phyloP scores from a whole-genome alignment of 2,329 filamentous ascomycete species.

The Fusarium piperis region DNA sequence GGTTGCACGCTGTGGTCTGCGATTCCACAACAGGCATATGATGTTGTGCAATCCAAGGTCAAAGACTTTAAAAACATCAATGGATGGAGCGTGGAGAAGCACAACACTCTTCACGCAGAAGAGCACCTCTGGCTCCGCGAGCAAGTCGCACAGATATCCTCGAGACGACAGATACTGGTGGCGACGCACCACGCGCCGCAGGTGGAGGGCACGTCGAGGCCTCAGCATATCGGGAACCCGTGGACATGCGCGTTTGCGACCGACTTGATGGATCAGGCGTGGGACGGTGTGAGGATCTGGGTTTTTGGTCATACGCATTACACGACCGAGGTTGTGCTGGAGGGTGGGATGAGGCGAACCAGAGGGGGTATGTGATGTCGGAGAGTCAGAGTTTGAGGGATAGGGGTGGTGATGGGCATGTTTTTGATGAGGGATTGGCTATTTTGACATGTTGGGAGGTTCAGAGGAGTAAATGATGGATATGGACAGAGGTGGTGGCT shows the following conservation, averaged over 20 bases:
- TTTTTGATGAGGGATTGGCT: background rate
- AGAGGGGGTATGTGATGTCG: constrained; percentile 49
- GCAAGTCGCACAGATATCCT: constrained; percentile 43
- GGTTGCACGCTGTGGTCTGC: constrained; percentile 66
- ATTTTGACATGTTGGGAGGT: background rate
- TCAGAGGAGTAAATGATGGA: background rate
- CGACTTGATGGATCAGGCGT: constrained; percentile 47
- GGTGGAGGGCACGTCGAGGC: constrained; percentile 47
- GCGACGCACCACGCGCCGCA: constrained; percentile 65
- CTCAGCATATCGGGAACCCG: constrained; percentile 55
- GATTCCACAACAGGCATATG: constrained; percentile 51
- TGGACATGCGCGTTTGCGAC: constrained; percentile 63
- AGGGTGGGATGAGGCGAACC: constrained; percentile 51
- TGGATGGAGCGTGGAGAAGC: constrained; percentile 58
- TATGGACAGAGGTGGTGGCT: background rate
- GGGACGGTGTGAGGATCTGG: constrained; percentile 49
- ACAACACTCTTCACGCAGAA: constrained; percentile 56
- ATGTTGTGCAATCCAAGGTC: constrained; percentile 54
- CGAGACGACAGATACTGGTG: constrained; percentile 51
- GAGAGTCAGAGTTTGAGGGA: background rate
- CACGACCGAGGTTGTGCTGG: constrained; percentile 43
- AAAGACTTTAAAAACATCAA: constrained; percentile 62
- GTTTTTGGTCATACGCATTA: constrained; percentile 60
- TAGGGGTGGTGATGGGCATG: background rate
- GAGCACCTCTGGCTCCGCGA: constrained; percentile 60